Conservation (phyloP, 2,329 filamentous ascomycete species). For the Pseudogymnoascus sp. region DNA sequence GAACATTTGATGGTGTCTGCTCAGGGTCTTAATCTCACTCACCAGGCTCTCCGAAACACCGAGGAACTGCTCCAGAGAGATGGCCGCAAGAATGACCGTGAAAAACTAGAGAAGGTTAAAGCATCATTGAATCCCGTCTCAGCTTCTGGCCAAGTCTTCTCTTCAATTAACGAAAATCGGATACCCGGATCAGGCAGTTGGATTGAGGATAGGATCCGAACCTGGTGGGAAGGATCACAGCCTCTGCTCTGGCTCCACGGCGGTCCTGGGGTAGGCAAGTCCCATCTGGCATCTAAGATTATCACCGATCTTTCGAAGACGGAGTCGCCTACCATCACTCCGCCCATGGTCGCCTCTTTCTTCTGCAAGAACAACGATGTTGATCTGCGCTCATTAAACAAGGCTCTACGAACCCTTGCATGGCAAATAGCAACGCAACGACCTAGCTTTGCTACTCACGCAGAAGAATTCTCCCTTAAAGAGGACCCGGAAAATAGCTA, state of each 20-base stretch:
- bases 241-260: slow-evolving; percentile 3
- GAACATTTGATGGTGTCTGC: background rate
- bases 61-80: background rate
- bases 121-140: background rate
- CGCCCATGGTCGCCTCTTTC: background rate
- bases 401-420: background rate
- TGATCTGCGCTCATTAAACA: slow-evolving; percentile 5
- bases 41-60: background rate
- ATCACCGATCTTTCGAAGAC: background rate
- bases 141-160: background rate
- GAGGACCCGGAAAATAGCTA: background rate
- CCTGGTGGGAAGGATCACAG: slow-evolving; percentile 4
- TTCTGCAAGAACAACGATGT: slow-evolving; percentile 9
- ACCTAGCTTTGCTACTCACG: background rate
- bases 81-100: background rate
- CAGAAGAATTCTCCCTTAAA: background rate
- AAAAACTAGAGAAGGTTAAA: background rate
- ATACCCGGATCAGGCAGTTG: slow-evolving; percentile 7
- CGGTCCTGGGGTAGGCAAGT: slow-evolving; percentile 7
- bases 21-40: background rate
- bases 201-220: slow-evolving; percentile 3
- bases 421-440: background rate
- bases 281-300: slow-evolving; percentile 1
- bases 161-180: background rate
- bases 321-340: background rate